phyloP scores from a whole-genome alignment of 1,139 yeast genomes.

The Pichia sp. region DNA sequence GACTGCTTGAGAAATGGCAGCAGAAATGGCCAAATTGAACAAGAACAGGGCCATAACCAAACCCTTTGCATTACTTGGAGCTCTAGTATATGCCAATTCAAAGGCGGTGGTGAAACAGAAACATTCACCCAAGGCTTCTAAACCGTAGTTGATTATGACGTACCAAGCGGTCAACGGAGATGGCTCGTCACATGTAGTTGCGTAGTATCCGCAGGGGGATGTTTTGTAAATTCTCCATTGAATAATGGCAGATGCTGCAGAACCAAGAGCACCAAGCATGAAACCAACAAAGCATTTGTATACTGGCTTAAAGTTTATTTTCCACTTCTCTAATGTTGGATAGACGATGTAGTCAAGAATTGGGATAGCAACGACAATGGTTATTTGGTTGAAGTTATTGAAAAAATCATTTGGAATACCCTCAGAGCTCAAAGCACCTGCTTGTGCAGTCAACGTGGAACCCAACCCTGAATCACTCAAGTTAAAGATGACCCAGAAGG shows the following conservation, averaged over 20 bases:
- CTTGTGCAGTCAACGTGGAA: constrained; percentile 53
- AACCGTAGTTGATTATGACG: constrained; percentile 42
- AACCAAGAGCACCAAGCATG: constrained; percentile 59
- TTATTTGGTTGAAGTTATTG: constrained; percentile 59
- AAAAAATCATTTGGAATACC: constrained; percentile 69
- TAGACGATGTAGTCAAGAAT: constrained; percentile 49
- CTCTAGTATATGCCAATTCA: constrained; percentile 62
- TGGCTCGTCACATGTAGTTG: constrained; percentile 36
- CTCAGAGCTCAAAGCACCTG: constrained; percentile 56
- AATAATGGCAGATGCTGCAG: constrained; percentile 76
- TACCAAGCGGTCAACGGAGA: constrained; percentile 54
- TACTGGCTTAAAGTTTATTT: constrained; percentile 35
- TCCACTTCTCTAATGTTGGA: constrained; percentile 46
- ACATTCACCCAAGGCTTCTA: constrained; percentile 61
- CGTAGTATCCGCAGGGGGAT: constrained; percentile 72
- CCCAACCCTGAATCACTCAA: constrained; percentile 61
- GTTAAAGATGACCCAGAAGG: constrained; percentile 53
- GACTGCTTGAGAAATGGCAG: constrained; percentile 51
- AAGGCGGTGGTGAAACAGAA: constrained; percentile 61
- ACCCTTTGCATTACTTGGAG: constrained; percentile 63
- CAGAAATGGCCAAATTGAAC: constrained; percentile 50
- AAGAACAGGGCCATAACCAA: constrained; percentile 65
- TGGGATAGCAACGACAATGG: constrained; percentile 58
- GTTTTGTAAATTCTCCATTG: constrained; percentile 69
- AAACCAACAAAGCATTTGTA: constrained; percentile 58